A percentile compares a stretch with the other conserved stretches of the same genome.
phyloP scores from a whole-genome alignment of 345 rosid genomes.

The Xanthoceras sorbifolium region DNA sequence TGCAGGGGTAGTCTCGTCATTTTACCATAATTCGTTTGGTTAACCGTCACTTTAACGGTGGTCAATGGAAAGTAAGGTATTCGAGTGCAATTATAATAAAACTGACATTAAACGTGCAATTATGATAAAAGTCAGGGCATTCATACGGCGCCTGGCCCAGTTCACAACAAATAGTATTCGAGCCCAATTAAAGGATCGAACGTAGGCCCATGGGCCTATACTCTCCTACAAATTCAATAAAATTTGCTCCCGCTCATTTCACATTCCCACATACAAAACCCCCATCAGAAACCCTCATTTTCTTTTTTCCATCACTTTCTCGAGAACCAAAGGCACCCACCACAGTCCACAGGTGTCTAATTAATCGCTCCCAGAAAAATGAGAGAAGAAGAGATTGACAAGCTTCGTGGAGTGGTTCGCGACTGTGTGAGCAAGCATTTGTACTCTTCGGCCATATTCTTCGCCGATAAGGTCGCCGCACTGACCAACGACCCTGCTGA shows the following conservation, averaged over 20 bases:
- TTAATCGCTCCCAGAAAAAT: slow-evolving; percentile 29
- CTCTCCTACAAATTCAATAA: neutral
- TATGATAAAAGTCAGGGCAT: too few relatives aligned
- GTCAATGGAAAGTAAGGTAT: too few relatives aligned
- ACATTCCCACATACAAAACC: neutral
- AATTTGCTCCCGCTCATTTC: slow-evolving; percentile 7
- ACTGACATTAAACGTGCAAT: too few relatives aligned
- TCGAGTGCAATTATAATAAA: too few relatives aligned
- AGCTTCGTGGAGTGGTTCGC: slow-evolving; percentile 86
- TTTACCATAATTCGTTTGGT: too few relatives aligned
- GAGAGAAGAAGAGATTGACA: slow-evolving; percentile 90
- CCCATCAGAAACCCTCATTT: slow-evolving; percentile 11
- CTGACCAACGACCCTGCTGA: slow-evolving; percentile 82
- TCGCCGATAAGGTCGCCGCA: slow-evolving; percentile 88
- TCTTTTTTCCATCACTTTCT: neutral
- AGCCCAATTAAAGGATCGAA: too few relatives aligned
- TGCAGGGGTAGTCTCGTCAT: too few relatives aligned
- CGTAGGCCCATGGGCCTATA: neutral
- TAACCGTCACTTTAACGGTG: too few relatives aligned
- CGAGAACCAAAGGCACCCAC: neutral
- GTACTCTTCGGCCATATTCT: slow-evolving; percentile 95
- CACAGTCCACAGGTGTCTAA: neutral
- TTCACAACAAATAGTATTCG: too few relatives aligned
- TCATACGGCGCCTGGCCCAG: too few relatives aligned
- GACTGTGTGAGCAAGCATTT: slow-evolving; percentile 97